Percentiles rank a stretch among this genome's conserved stretches.
These are phyloP conservation scores for Globisporangium canariense DNA, from an alignment of 352 stramenopile genomes.

Conservation along the genomic window DNA sequence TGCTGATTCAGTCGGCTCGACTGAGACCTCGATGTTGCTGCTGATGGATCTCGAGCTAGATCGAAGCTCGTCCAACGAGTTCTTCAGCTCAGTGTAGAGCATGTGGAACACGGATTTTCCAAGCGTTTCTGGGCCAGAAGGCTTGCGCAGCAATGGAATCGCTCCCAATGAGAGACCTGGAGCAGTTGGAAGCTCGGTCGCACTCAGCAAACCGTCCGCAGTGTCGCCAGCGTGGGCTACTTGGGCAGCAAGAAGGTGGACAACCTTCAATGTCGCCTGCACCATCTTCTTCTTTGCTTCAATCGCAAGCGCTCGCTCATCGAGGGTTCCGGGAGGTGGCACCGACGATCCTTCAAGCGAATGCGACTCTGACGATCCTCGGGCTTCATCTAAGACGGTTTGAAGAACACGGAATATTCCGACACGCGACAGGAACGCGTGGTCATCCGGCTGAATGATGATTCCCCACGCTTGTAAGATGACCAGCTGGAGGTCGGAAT, in stretches of 20 bases:
- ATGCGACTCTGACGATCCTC: constrained; percentile 43
- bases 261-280: constrained; percentile 82
- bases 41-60: constrained; percentile 22
- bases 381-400: constrained; percentile 85
- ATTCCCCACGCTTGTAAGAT: constrained; percentile 84
- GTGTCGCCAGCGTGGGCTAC: constrained; percentile 76
- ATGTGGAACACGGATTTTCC: constrained; percentile 91
- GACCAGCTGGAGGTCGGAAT: constrained; percentile 78
- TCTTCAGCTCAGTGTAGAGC: constrained; percentile 88
- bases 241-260: constrained; percentile 86
- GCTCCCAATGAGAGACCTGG: constrained; percentile 50
- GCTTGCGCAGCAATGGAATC: constrained; percentile 79
- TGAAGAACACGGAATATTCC: constrained; percentile 88
- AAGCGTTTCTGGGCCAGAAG: constrained; percentile 82
- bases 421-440: constrained; percentile 87
- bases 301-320: constrained; percentile 39
- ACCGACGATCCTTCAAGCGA: constrained; percentile 22
- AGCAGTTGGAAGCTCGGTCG: constrained; percentile 44
- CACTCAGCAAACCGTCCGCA: constrained; percentile 49
- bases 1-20: constrained; percentile 37
- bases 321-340: constrained; percentile 21
- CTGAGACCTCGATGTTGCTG: constrained; percentile 19
- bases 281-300: constrained; percentile 78
- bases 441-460: constrained; percentile 85
- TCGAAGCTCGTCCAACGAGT: constrained; percentile 74